These are phyloP conservation scores for Nannochloropsis granulata DNA, from an alignment of 108 stramenopile genomes.

Conservation along the genomic window DNA sequence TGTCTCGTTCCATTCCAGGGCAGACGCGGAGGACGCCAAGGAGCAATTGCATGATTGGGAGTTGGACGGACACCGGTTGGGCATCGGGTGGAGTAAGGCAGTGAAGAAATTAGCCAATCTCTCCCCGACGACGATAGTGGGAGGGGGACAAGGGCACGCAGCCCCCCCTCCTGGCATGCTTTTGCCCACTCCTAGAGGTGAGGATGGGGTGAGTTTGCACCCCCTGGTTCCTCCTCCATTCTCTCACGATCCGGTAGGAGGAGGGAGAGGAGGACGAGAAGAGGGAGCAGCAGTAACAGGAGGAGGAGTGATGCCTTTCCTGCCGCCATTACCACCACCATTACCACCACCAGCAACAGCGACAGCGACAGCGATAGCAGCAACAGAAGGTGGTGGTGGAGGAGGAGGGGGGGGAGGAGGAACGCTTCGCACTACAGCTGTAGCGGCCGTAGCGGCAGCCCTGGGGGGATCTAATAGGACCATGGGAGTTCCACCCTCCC, in stretches of 20 bases:
- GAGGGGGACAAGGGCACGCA: too few species aligned
- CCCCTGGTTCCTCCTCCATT: too few species aligned
- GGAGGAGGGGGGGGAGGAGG: not conserved
- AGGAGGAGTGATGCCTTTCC: not conserved
- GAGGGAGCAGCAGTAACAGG: not conserved
- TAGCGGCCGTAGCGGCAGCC: not conserved
- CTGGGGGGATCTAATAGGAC: not conserved
- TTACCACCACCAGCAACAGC: not conserved
- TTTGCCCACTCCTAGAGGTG: too few species aligned
- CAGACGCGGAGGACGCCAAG: constrained; percentile 72
- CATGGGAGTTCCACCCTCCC: too few species aligned
- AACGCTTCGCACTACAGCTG: not conserved
- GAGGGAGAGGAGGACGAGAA: not conserved
- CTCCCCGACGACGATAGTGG: not conserved
- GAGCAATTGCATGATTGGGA: constrained; percentile 48
- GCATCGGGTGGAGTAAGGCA: constrained; percentile 31
- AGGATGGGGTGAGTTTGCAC: too few species aligned
- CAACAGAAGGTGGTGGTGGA: not conserved
- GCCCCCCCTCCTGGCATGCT: too few species aligned
- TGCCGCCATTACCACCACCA: not conserved
- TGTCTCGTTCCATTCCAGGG: constrained; percentile 63
- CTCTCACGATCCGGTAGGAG: too few species aligned
- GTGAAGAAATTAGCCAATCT: constrained; percentile 26
- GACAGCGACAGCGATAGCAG: not conserved
- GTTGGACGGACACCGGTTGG: constrained; percentile 16